Base-by-base conservation (phyloP, 805 yeast species). In the Schwanniomyces occidentalis region DNA sequence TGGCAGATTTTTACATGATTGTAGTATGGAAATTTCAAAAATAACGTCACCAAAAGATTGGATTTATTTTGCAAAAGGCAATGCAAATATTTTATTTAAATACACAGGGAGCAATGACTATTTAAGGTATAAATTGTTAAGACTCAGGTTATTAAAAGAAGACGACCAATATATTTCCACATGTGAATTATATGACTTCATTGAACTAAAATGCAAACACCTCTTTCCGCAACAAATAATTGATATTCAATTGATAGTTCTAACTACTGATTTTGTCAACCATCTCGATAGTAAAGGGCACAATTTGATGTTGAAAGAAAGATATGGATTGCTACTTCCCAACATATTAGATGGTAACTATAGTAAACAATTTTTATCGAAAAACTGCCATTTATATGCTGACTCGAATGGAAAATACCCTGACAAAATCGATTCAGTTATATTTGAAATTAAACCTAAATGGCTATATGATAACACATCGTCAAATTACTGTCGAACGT, bases 371-470 rank as follows among this genome's bases (percentile, higher is more conserved):
- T 37, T 32, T 7, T 48, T 60, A 12, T 64, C 66, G 19, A 69
- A 69, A 22, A 58, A 66, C 38, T 64, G 61, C 40, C 64, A 61
- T 10, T 45, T 71, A 6, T 52, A 52, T 25, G 34, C 44, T 32
- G 53, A 42, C 32, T 12, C n/a, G 9, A 15, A 23, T 18, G 2
- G 13, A 10, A 27, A 25, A 12, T 14, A 23, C 3, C 7, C 26
- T 9, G 29, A 21, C 28, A 22, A 19, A 8, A 30, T 33, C 27
- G 42, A 41, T 26, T 50, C 56, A 5, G 45, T 55, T 1, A 58
- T 65, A 2, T 49, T 75, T 9, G 82, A 79, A 43, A 61, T 78
- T 45, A 79, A 79, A 49, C 85, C 85, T 1, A 79, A 79, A 52
- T 79, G 85, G 85, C 60, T 80, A 9, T 50, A 61, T 20, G 74